A percentile compares a stretch with the other conserved stretches of the same genome.
These are phyloP conservation scores for Teratosphaeria pseudoeucalypti DNA, from an alignment of 2,329 filamentous ascomycete species.

Conservation along the genomic window DNA sequence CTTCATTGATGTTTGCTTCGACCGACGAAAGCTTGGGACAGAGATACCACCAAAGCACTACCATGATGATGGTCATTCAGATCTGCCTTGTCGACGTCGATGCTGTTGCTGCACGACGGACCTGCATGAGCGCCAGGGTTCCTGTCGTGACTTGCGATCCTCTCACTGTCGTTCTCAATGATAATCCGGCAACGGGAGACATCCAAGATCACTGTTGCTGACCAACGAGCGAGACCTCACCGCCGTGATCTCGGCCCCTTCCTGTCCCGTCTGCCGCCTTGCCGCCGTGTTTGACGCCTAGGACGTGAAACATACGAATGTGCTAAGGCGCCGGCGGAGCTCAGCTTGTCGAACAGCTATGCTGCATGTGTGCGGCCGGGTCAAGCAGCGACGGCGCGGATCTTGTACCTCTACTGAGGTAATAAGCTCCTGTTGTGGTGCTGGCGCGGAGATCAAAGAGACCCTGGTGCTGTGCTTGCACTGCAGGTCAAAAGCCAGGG, in stretches of 20 bases:
- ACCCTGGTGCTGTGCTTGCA: not conserved
- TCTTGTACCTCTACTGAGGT: not conserved
- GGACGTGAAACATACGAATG: not conserved
- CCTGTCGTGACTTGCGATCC: not conserved
- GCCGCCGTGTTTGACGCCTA: not conserved
- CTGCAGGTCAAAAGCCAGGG: not conserved
- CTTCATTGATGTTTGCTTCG: not conserved
- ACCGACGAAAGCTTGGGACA: not conserved
- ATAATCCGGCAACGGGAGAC: not conserved
- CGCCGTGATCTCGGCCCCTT: not conserved
- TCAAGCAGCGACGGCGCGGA: not conserved
- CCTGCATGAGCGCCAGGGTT: not conserved
- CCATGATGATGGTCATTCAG: not conserved
- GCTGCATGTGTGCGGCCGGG: not conserved
- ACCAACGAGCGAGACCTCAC: not conserved
- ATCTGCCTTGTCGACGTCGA: not conserved
- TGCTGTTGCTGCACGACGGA: not conserved
- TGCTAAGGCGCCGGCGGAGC: not conserved
- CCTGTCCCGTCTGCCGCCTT: not conserved
- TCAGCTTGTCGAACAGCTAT: not conserved
- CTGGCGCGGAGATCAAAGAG: not conserved
- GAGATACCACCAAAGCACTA: not conserved
- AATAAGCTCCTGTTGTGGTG: not conserved
- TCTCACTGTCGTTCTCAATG: not conserved
- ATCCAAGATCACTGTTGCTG: not conserved